These are phyloP conservation scores for Colletotrichum cordylinicola DNA, from an alignment of 2,329 filamentous ascomycete species.

Conservation along the genomic window DNA sequence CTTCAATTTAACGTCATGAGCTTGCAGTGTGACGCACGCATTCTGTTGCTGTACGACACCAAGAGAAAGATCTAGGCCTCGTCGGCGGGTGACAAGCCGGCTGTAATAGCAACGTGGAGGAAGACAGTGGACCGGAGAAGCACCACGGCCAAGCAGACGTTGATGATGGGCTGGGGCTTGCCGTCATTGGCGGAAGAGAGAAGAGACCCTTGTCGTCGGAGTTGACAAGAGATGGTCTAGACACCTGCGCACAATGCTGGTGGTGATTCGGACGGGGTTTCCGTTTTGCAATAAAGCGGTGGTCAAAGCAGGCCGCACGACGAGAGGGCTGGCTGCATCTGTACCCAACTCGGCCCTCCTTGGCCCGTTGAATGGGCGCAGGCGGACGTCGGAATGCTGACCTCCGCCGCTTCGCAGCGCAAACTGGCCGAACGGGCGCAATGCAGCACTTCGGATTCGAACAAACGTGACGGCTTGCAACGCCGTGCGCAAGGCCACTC, in stretches of 20 bases:
- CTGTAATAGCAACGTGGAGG: background rate
- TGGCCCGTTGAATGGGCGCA: background rate
- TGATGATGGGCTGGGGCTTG: background rate
- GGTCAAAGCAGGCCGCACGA: conserved; percentile 1
- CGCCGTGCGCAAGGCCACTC: background rate
- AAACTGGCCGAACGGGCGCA: background rate
- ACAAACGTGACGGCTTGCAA: background rate
- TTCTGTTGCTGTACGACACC: background rate
- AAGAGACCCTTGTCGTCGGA: conserved; percentile 3
- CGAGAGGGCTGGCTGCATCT: conserved; percentile 15
- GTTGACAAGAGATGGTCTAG: conserved; percentile 8
- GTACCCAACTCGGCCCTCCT: conserved; percentile 17
- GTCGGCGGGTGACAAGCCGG: background rate
- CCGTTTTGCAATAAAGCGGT: conserved; percentile 11
- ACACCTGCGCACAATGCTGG: conserved; percentile 14
- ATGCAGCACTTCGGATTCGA: background rate
- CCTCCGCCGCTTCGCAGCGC: background rate
- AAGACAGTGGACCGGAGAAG: background rate
- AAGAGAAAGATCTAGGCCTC: background rate
- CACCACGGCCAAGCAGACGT: background rate
- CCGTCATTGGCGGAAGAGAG: conserved; percentile 10
- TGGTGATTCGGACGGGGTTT: conserved; percentile 13
- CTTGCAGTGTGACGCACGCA: background rate
- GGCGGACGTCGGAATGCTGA: background rate
- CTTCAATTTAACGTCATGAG: conserved; percentile 5